These are phyloP conservation scores for Allium cepa DNA, from an alignment of 106 monocot species.

Conservation along the genomic window DNA sequence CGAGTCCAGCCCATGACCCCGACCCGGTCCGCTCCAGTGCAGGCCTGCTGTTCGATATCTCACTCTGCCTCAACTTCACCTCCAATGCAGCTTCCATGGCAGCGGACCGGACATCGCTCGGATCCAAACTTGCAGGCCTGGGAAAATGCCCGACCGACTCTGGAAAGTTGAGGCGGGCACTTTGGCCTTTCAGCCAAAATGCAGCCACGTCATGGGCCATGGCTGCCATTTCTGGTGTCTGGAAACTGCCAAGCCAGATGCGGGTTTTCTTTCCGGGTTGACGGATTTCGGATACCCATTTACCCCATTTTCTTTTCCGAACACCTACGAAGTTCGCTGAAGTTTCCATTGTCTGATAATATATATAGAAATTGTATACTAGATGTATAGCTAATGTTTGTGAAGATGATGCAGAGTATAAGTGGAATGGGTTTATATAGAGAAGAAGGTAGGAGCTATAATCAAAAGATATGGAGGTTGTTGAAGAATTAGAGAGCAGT, in stretches of 20 bases:
- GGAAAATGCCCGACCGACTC: slow-evolving; percentile 39
- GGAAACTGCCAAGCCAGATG: slow-evolving; percentile 86
- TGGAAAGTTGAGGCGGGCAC: slow-evolving; percentile 63
- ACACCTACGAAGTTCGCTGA: slow-evolving; percentile 34
- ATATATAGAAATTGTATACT: not conserved
- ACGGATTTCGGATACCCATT: slow-evolving; percentile 87
- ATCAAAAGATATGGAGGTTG: no score
- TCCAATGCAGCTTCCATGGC: slow-evolving; percentile 51
- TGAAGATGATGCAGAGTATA: not conserved
- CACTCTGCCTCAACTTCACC: not conserved
- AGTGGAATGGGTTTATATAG: slow-evolving; percentile 5
- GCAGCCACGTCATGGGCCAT: slow-evolving; percentile 76
- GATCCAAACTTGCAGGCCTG: slow-evolving; percentile 34
- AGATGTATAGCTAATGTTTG: not conserved
- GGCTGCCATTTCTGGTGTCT: slow-evolving; percentile 69
- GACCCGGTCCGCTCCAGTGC: not conserved
- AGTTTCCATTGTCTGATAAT: no score
- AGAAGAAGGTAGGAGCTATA: not conserved
- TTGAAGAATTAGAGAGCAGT: no score
- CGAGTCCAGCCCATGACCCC: not conserved
- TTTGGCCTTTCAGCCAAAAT: slow-evolving; percentile 42
- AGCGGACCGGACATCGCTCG: slow-evolving; percentile 47
- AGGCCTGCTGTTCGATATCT: not conserved
- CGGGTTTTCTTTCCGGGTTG: slow-evolving; percentile 77
- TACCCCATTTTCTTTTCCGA: slow-evolving; percentile 73